These are phyloP conservation scores for Ballota nigra DNA, from an alignment of 257 asterid species.

Conservation along the genomic window DNA sequence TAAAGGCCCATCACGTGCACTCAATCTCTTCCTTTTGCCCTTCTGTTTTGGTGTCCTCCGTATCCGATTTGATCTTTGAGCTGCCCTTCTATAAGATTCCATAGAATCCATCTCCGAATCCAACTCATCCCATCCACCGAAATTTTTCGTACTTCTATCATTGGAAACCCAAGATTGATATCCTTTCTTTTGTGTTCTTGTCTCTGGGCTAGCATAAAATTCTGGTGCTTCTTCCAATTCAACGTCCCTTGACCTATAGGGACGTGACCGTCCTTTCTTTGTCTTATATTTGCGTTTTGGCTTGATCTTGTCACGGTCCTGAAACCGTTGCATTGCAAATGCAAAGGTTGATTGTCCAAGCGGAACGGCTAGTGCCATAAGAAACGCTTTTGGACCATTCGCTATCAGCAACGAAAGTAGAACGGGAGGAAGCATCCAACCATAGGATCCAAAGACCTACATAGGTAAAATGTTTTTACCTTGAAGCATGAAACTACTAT, in stretches of 20 bases:
- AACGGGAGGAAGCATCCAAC: slow-evolving; percentile 64
- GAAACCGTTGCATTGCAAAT: slow-evolving; percentile 51
- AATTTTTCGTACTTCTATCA: slow-evolving; percentile 24
- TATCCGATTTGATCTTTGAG: slow-evolving; percentile 23
- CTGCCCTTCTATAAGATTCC: slow-evolving; percentile 29
- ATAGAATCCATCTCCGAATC: slow-evolving; percentile 34
- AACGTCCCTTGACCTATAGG: slow-evolving; percentile 34
- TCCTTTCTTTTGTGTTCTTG: slow-evolving; percentile 32
- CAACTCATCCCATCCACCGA: slow-evolving; percentile 86
- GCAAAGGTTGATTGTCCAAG: slow-evolving; percentile 65
- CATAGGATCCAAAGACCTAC: slow-evolving; percentile 77
- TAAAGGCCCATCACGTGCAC: slow-evolving; percentile 39
- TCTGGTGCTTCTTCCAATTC: slow-evolving; percentile 25
- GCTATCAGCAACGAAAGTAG: slow-evolving; percentile 46
- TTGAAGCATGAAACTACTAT: slow-evolving; percentile 12
- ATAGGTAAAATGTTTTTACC: slow-evolving; percentile 23
- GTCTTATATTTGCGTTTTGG: slow-evolving; percentile 28
- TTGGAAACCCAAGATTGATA: slow-evolving; percentile 49
- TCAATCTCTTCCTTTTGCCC: slow-evolving; percentile 23
- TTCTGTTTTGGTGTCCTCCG: slow-evolving; percentile 28
- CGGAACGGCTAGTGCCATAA: slow-evolving; percentile 64
- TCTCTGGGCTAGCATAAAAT: slow-evolving; percentile 16
- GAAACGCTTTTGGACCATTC: slow-evolving; percentile 80
- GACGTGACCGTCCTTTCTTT: slow-evolving; percentile 33
- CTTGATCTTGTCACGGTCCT: slow-evolving; percentile 27